Evolutionary conservation across 2,329 filamentous ascomycete genomes (phyloP), one percentile per base, ranked within the genome.

Genomic region (Neopestalotiopsis rosae): DNA sequence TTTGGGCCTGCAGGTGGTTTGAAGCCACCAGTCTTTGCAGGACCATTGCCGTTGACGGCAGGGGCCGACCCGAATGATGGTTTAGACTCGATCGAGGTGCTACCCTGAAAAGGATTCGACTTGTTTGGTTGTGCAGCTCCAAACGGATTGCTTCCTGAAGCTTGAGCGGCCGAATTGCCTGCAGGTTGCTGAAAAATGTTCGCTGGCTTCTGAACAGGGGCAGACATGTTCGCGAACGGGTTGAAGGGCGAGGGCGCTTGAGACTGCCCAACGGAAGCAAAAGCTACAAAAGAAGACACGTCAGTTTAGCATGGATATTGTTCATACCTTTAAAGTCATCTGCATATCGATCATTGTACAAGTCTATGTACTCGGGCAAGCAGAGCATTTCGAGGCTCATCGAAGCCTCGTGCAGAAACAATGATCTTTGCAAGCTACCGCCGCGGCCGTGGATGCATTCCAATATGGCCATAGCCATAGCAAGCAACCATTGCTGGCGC

Each of bases 271-370:
- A 61, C 4, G 30, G 42, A 57, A 42, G 64, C 68, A 59, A 69
- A 69, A 68, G 68, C 68, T 69, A 61, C n/a, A 49, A 10, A 61
- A 66, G 62, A 56, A 61, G 40, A 56, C 42, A 59, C 10, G 61
- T 69, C 67, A 69, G 68, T 61, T 32, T 10, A 58, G 40, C 63
- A 66, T 57, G 61, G 20, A 13, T 40, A 52, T 66, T 32, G n/a
- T 20, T 24, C 63, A 58, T 66, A 66, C 63, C 63, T 66, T 20
- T 57, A 5, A 10, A 20, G 14, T 38, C 32, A n/a, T n/a, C n/a
- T 38, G 52, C 42, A 58, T 28, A 34, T n/a, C 49, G 24, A 66
- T 58, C 45, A 38, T 9, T 34, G 59, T 20, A 62, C 17, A 14
- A 40, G 30, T 34, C 12, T 20, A 34, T 34, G 32, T 12, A n/a